Base-by-base conservation (phyloP, 208 protist species). In the Trypanosoma melophagium region DNA sequence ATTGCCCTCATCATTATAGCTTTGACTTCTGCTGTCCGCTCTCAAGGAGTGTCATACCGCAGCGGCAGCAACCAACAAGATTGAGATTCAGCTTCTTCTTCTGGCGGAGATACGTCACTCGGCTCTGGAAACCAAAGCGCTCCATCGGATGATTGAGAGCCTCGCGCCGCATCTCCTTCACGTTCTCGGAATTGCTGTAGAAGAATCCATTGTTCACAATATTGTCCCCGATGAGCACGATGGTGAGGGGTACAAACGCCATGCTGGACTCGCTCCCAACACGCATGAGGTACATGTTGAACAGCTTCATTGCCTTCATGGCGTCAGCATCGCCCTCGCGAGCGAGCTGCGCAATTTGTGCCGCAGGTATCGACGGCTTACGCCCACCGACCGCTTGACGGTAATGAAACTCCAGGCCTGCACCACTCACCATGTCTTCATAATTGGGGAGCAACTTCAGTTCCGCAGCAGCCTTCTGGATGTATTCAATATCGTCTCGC, bases 141-240 rank as follows among this genome's bases (percentile, higher is more conserved):
- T 92, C 83, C 82, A 89, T 89, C n/a, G 83, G 58, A 71, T 92
- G 86, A 68, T 77, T 56, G 31, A 82, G 49, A 62, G 86, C 62
- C 17, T 74, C 73, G 9, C 55, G 45, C 56, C 62, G 52, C 62
- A 76, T 60, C 41, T 60, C 45, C 57, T 73, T 64, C 24, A 87
- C 22, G 9, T 75, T 71, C 19, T 62, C 53, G 10, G 77, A 59
- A 12, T 88, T 70, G 19, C 38, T 45, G 45, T 84, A 92, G 61
- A 86, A 92, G 50, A 84, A 84, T 38, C 45, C 42, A 61, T 92
- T 87, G 35, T 80, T 40, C n/a, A 83, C 76, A 38, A 89, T 71
- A 38, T 84, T 92, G 74, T 92, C 83, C 17, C 86, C 86, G 49
- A 81, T 77, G 19, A 92, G 40, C 40, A 88, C 76, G 55, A 69